Base-by-base conservation (phyloP, 441 rosid species). In the Melastoma candidum region DNA sequence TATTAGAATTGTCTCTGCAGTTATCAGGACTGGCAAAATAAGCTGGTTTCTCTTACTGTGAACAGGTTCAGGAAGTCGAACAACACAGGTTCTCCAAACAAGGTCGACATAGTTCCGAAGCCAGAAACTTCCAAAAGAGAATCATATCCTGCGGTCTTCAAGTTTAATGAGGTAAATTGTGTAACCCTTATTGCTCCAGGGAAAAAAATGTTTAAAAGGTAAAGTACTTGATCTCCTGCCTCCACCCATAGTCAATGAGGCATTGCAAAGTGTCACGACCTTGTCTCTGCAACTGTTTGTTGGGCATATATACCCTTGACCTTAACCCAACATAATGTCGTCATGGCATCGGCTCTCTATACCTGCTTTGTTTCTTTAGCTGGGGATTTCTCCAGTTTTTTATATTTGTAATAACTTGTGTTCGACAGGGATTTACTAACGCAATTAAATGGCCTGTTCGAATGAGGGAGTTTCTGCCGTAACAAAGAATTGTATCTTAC, bases 391-490 rank as follows among this genome's bases (percentile, higher is more conserved):
- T 29, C 36, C 2, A 12, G 32, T 58, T 0, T 54, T 26, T 12
- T 46, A 1, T 12, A 29, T 48, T 4, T 32, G 44, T 44, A 24
- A 27, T 13, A 46, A 46, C 43, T 36, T 1, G 49, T 43, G 24
- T 54, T 36, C 29, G 64, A 47, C 78, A 90, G 93, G 96, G 96
- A 60, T 87, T 74, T 72, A 90, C 98, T 58, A 90, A 90, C 67
- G 96, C 96, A 54, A 83, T 85, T 49, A 90, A 90, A 77, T 78
- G 88, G 70, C 98, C 96, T 0, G 93, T 80, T 44, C 83, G 83
- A 32, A 85, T 90, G 79, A 80, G 76, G 1, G 95, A 87, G 60
- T 90, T 90, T 72, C 70, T 85, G 56, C 50, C 41, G 24, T 77
- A 73, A 84, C 36, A 6, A 29, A 29, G 36, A 29, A 29, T 29